A percentile compares a stretch with the other conserved stretches of the same genome.
These are phyloP conservation scores for Blastomyces gilchristii DNA, from an alignment of 2,329 filamentous ascomycete genomes.

Conservation along the genomic window DNA sequence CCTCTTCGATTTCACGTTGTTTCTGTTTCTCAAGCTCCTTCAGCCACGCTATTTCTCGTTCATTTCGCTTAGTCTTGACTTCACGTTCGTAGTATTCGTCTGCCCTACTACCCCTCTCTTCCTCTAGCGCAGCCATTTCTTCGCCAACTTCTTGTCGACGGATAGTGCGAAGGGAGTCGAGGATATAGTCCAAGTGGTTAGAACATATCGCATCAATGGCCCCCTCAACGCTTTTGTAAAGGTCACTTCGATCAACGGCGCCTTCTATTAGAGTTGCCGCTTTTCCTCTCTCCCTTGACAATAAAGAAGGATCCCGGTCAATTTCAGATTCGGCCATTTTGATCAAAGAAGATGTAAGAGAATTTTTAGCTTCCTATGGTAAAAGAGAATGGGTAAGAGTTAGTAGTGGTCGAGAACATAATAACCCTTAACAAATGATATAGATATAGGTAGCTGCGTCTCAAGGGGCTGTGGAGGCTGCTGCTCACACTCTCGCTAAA, in stretches of 20 bases:
- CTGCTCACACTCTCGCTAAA: slow-evolving; percentile 45
- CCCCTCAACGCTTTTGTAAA: slow-evolving; percentile 49
- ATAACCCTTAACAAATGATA: background rate
- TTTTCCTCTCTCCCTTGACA: slow-evolving; percentile 52
- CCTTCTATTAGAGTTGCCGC: slow-evolving; percentile 55
- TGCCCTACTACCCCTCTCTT: slow-evolving; percentile 45
- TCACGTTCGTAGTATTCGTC: slow-evolving; percentile 51
- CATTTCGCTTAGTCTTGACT: slow-evolving; percentile 42
- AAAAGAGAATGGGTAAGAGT: background rate
- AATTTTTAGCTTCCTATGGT: slow-evolving; percentile 42
- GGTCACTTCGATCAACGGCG: slow-evolving; percentile 51
- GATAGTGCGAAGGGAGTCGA: slow-evolving; percentile 47
- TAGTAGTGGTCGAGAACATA: background rate
- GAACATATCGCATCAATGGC: slow-evolving; percentile 47
- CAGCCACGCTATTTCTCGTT: slow-evolving; percentile 42
- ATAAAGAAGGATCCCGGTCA: slow-evolving; percentile 50
- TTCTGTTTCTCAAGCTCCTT: slow-evolving; percentile 39
- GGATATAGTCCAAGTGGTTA: slow-evolving; percentile 44
- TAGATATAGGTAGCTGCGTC: background rate
- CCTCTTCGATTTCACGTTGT: slow-evolving; percentile 41
- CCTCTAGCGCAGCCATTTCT: slow-evolving; percentile 45
- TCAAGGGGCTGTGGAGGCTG: background rate
- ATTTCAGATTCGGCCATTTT: slow-evolving; percentile 51
- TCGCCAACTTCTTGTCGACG: slow-evolving; percentile 50
- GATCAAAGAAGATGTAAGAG: slow-evolving; percentile 44